Conservation (phyloP, 1,284 basidiomycete species). For the Leccinum angustisporum region DNA sequence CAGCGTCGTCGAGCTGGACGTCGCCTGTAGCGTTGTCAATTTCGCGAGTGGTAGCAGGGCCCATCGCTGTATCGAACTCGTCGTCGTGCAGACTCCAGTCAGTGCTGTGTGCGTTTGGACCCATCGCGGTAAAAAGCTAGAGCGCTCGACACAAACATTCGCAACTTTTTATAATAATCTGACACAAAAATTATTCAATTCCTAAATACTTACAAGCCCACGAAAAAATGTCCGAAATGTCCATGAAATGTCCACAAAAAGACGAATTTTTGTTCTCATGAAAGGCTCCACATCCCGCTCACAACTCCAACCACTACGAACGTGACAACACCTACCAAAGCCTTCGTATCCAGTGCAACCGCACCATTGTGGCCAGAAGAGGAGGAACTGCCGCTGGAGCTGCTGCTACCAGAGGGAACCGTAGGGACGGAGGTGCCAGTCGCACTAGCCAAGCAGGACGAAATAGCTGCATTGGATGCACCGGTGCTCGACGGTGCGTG, state of each 20-base stretch:
- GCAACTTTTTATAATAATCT: slow-evolving; percentile 13
- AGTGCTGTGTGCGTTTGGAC: slow-evolving; percentile 23
- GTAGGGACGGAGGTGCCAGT: slow-evolving; percentile 68
- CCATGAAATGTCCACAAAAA: background rate
- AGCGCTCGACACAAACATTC: background rate
- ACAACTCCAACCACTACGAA: slow-evolving; percentile 40
- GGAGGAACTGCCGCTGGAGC: slow-evolving; percentile 25
- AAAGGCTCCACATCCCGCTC: slow-evolving; percentile 48
- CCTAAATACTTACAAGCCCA: slow-evolving; percentile 9
- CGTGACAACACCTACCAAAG: slow-evolving; percentile 42
- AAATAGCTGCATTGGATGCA: slow-evolving; percentile 61
- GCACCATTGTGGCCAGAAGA: slow-evolving; percentile 20
- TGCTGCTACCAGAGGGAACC: slow-evolving; percentile 35
- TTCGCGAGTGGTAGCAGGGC: slow-evolving; percentile 36
- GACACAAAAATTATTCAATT: slow-evolving; percentile 10
- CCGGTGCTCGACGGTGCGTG: slow-evolving; percentile 51
- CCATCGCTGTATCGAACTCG: slow-evolving; percentile 46
- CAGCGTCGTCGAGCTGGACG: slow-evolving; percentile 29
- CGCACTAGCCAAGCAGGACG: slow-evolving; percentile 70
- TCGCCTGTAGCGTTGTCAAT: slow-evolving; percentile 28
- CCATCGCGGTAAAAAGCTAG: slow-evolving; percentile 20
- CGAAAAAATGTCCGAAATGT: background rate
- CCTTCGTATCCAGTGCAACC: slow-evolving; percentile 34
- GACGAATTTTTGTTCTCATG: slow-evolving; percentile 23
- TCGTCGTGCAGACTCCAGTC: slow-evolving; percentile 60